Base-by-base conservation (phyloP, 202 grass and related monocot genomes). In the Miscanthus sacchariflorus region DNA sequence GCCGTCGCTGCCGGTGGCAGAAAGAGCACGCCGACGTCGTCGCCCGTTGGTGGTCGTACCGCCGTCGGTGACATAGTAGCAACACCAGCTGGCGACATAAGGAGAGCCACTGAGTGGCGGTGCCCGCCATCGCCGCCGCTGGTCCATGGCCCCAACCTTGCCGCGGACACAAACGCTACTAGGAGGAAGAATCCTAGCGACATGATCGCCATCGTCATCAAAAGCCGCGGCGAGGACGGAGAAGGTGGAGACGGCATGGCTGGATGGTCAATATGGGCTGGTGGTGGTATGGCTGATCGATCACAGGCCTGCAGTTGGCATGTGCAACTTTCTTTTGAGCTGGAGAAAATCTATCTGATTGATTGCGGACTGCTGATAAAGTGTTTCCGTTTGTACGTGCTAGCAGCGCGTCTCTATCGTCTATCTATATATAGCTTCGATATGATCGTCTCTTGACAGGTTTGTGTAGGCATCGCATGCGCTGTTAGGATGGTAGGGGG, bases 391-490 rank as follows among this genome's bases (percentile, higher is more conserved):
- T 85, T 58, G 44, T 68, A 2, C n/a, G 65, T 30, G 18, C 24
- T 9, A 38, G 66, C 12, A 0, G 4, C 0, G 33, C 4, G 45
- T 72, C 80, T 82, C 46, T 59, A 43, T 80, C 49, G 15, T 52
- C 49, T 52, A 52, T 50, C 48, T 50, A 17, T 74, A 54, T 76
- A 28, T 77, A 30, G 49, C 74, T 77, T 36, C 7, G 59, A 56
- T 54, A 35, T 35, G 33, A 35, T 54, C 2, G 43, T 73, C 18
- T 72, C 13, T 24, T 39, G 44, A 14, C 18, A 69, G 25, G 14
- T 77, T 25, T 56, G 12, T 5, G 24, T 77, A 85, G 74, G 15
- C 74, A 49, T 78, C 46, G 59, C 83, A 42, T 83, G 68, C 68
- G 68, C 71, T 83, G 81, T 83, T 19, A 82, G 66, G 28, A 24